Conservation (phyloP, 2,329 filamentous ascomycete genomes). For the Scolecobasidium constrictum region DNA sequence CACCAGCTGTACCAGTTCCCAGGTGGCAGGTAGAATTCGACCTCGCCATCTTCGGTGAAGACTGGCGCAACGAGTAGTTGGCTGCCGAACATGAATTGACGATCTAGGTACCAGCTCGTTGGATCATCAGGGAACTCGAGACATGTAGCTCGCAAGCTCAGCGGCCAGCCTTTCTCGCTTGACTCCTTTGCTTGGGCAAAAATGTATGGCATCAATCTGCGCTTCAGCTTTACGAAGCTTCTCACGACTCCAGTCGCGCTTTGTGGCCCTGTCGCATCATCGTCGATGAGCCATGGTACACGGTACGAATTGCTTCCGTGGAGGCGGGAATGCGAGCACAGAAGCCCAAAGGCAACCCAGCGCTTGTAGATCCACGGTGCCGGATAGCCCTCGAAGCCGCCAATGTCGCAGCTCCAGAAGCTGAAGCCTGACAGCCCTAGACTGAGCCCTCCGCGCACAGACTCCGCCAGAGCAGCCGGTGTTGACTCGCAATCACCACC, state of each 20-base stretch:
- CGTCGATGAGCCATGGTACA: conserved; percentile 63
- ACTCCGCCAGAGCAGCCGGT: conserved; percentile 62
- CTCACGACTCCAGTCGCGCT: conserved; percentile 43
- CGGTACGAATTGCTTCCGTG: conserved; percentile 62
- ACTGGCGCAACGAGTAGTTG: conserved; percentile 53
- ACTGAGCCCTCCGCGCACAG: conserved; percentile 52
- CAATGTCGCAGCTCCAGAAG: conserved; percentile 62
- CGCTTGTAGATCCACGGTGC: conserved; percentile 62
- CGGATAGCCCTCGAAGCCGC: conserved; percentile 60
- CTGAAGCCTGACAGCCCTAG: conserved; percentile 54
- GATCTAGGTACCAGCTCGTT: conserved; percentile 57
- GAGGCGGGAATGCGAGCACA: conserved; percentile 59
- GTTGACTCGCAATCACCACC: conserved; percentile 68
- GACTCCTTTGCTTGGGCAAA: conserved; percentile 41
- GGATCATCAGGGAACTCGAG: conserved; percentile 61
- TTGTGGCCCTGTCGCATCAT: conserved; percentile 41
- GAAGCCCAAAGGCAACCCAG: conserved; percentile 65
- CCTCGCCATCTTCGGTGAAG: conserved; percentile 50
- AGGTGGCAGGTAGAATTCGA: conserved; percentile 55
- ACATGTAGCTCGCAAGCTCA: conserved; percentile 51
- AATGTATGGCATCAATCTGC: conserved; percentile 48
- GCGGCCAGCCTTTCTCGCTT: conserved; percentile 44
- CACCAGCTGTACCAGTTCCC: conserved; percentile 41
- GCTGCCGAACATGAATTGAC: conserved; percentile 61
- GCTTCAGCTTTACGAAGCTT: conserved; percentile 42